A percentile compares a stretch with the other conserved stretches of the same genome.
Evolutionary conservation across 202 grass and related monocot genomes (phyloP).

Genomic region (Thinopyrum obtusiflorum): DNA sequence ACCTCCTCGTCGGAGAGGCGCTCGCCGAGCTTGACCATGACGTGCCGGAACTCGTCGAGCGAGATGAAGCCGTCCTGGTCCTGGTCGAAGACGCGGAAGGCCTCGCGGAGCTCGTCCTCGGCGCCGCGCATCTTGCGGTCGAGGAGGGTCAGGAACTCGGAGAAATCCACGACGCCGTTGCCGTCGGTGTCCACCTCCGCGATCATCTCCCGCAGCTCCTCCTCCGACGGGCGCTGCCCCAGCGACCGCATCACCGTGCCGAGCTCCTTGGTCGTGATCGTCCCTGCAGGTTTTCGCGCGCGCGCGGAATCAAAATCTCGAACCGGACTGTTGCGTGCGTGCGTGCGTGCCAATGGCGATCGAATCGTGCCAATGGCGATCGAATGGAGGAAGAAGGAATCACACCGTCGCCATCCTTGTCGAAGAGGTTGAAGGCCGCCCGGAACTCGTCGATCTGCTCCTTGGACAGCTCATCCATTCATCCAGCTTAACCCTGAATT

Average conservation of each 20-base stretch:
- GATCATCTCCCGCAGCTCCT: conserved; percentile 54
- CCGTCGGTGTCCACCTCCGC: conserved; percentile 57
- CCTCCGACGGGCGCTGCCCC: conserved; percentile 60
- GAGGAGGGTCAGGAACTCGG: conserved; percentile 54
- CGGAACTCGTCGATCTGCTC: conserved; percentile 57
- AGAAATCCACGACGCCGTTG: conserved; percentile 58
- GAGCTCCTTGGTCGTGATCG: conserved; percentile 67
- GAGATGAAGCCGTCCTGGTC: conserved; percentile 75
- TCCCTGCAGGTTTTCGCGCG: conserved; percentile 33
- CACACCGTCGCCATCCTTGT: conserved; percentile 67
- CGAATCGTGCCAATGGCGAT: not conserved
- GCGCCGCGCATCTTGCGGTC: conserved; percentile 45
- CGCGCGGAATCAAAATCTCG: not conserved
- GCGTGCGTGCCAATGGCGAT: not conserved
- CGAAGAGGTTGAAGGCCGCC: conserved; percentile 63
- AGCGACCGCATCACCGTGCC: conserved; percentile 65
- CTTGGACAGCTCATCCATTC: conserved; percentile 43
- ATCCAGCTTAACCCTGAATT: not conserved
- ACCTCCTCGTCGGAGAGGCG: conserved; percentile 52
- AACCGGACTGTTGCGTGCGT: not conserved
- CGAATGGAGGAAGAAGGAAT: not conserved
- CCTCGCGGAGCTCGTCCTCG: conserved; percentile 56
- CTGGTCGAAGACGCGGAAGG: conserved; percentile 71
- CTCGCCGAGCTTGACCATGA: conserved; percentile 63
- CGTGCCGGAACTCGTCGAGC: conserved; percentile 51